Evolutionary conservation across 1,284 basidiomycete species (phyloP).

Genomic region (Ustilago esculenta): DNA sequence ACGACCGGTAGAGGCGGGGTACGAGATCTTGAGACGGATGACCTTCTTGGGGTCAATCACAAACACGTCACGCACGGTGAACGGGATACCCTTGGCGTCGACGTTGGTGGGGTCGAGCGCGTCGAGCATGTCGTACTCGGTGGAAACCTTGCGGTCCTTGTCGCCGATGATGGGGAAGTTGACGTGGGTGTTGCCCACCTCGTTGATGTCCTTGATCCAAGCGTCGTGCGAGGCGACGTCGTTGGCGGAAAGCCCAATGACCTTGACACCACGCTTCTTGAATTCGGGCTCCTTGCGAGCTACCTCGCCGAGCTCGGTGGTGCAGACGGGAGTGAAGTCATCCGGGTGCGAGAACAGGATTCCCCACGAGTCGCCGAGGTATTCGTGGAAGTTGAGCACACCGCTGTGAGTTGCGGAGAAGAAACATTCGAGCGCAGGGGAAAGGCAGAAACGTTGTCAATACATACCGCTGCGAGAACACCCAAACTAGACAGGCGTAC

Average conservation of each 20-base stretch:
- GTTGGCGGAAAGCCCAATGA: conserved; percentile 82
- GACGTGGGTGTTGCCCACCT: conserved; percentile 78
- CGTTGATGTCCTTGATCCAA: conserved; percentile 89
- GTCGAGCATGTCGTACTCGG: conserved; percentile 90
- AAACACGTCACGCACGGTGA: conserved; percentile 71
- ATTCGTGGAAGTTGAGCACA: conserved; percentile 81
- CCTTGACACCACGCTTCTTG: conserved; percentile 85
- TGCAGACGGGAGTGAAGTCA: conserved; percentile 70
- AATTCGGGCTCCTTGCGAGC: conserved; percentile 88
- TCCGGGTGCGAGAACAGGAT: conserved; percentile 78
- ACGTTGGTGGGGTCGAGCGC: conserved; percentile 92
- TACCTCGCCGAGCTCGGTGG: conserved; percentile 96
- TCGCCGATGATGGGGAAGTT: conserved; percentile 97
- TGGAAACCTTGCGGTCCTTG: conserved; percentile 75
- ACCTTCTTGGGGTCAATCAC: conserved; percentile 66
- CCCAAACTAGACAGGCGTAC: no score
- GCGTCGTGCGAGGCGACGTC: conserved; percentile 79
- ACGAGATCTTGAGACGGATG: conserved; percentile 81
- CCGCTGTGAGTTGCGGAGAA: conserved; percentile 46
- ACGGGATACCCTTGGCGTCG: conserved; percentile 81
- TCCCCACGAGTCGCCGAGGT: conserved; percentile 86
- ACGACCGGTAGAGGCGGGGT: conserved; percentile 72
- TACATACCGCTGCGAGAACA: no score
- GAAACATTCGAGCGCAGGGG: no score
- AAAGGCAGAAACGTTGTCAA: no score